Percentiles rank a stretch among this genome's conserved stretches.
These are phyloP conservation scores for Lepiota brunneoincarnata DNA, from an alignment of 768 basidiomycete species.

Conservation along the genomic window DNA sequence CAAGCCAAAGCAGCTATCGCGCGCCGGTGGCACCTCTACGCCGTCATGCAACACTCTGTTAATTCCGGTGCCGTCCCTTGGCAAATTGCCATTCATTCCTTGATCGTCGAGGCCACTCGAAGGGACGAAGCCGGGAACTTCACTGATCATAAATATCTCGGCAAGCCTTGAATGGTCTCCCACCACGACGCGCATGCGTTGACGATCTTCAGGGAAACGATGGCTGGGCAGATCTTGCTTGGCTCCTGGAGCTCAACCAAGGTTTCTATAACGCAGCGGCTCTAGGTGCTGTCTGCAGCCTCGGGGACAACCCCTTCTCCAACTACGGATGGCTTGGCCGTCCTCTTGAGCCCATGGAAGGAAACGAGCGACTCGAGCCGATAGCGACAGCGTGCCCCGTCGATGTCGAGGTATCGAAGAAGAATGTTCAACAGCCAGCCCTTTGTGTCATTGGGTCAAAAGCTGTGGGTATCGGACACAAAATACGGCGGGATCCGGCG, in stretches of 20 bases:
- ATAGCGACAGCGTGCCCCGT: conserved; percentile 7
- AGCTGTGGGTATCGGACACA: conserved; percentile 12
- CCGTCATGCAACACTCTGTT: conserved; percentile 19
- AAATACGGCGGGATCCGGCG: conserved; percentile 1
- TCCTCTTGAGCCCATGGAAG: conserved; percentile 11
- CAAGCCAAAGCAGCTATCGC: conserved; percentile 9
- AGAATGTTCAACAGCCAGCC: background rate
- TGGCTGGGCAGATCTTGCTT: conserved; percentile 24
- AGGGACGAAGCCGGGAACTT: conserved; percentile 17
- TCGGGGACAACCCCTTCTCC: background rate
- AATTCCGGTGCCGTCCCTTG: conserved; percentile 18
- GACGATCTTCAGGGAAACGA: conserved; percentile 13
- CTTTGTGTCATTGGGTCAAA: conserved; percentile 12
- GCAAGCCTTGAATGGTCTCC: conserved; percentile 23
- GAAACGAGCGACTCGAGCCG: conserved; percentile 9
- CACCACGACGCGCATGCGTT: conserved; percentile 19
- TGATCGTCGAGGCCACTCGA: conserved; percentile 21
- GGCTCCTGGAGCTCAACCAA: conserved; percentile 25
- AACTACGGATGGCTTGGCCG: conserved; percentile 13
- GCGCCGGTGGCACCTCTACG: conserved; percentile 17
- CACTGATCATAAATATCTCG: conserved; percentile 18
- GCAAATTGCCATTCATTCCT: conserved; percentile 21
- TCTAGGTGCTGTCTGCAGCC: conserved; percentile 21
- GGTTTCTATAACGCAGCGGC: conserved; percentile 23
- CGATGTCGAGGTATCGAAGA: background rate